Base-by-base conservation (phyloP, 352 stramenopile species). In the Pythium periplocum region DNA sequence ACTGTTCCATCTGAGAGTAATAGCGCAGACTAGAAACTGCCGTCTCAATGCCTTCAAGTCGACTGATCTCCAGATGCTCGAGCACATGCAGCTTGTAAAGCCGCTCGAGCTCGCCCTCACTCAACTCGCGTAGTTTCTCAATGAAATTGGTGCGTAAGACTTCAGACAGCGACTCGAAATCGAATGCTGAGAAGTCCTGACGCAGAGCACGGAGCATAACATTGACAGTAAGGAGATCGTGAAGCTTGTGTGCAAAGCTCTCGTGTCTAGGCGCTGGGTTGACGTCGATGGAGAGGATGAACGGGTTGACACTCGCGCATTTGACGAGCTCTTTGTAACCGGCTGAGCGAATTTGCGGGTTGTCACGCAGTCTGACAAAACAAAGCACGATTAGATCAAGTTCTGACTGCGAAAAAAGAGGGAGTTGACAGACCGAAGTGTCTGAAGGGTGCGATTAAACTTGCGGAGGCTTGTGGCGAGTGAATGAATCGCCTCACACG, bases 131-230 rank as follows among this genome's bases (percentile, higher is more conserved):
- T 31, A 88, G 51, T 55, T 91, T 91, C 31, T 83, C 58, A 32
- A 91, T 67, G 48, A 89, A 84, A 34, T 87, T 88, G 11, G 74
- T 83, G 9, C 78, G 73, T 32, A 81, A 58, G 0, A 53, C 52
- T 9, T 81, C 68, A 4, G 70, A 76, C 1, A 88, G 59, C 6
- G 55, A 48, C 1, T 63, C 63, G 44, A 80, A 79, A 12, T 69
- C 63, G 43, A 63, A 66, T 17, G 39, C 17, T 30, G 48, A 50
- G 30, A 69, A 62, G 48, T 64, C 74, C 42, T 40, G 60, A 41
- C 53, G 69, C 4, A 81, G 35, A 10, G 46, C 35, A 0, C 38
- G 40, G 1, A 85, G 63, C 10, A 73, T 45, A 0, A 11, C 37
- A 49, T 91, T 91, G 3, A 86, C 80, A 9, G 53, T 51, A 41